phyloP scores from a whole-genome alignment of 371 early-diverging fungal species.

The Rhizopus arrhizus region DNA sequence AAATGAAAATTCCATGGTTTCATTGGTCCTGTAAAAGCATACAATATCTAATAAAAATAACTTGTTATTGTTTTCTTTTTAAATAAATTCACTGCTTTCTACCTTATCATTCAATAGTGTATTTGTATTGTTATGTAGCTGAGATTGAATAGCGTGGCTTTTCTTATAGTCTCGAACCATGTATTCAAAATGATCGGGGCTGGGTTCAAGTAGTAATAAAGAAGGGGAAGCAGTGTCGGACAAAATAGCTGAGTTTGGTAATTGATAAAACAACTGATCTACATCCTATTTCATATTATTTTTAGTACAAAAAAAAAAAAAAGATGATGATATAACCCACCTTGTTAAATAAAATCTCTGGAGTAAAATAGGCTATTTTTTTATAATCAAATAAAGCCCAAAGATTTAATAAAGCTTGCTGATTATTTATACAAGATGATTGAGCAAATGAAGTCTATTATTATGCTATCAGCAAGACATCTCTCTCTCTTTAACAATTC shows the following conservation, averaged over 20 bases:
- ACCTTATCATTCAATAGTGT: background rate
- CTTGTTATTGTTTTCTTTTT: background rate
- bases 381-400: slow-evolving; percentile 21
- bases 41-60: slow-evolving; percentile 14
- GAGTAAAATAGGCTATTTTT: slow-evolving; percentile 36
- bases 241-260: slow-evolving; percentile 17
- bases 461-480: background rate
- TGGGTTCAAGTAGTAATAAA: slow-evolving; percentile 22
- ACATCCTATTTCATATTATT: slow-evolving; percentile 23
- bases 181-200: slow-evolving; percentile 15
- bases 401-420: slow-evolving; percentile 4
- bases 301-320: slow-evolving; percentile 1
- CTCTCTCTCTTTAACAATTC: background rate
- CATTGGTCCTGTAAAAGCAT: slow-evolving; percentile 27
- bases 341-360: slow-evolving; percentile 33
- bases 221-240: slow-evolving; percentile 4
- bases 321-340: slow-evolving; percentile 18
- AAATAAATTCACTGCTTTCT: background rate
- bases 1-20: slow-evolving; percentile 43
- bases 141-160: background rate
- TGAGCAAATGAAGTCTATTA: slow-evolving; percentile 16
- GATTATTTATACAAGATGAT: background rate
- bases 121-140: background rate
- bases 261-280: slow-evolving; percentile 28
- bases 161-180: slow-evolving; percentile 7